Evolutionary conservation across 345 rosid species (phyloP).

Genomic region (Bruguiera sexangula): DNA sequence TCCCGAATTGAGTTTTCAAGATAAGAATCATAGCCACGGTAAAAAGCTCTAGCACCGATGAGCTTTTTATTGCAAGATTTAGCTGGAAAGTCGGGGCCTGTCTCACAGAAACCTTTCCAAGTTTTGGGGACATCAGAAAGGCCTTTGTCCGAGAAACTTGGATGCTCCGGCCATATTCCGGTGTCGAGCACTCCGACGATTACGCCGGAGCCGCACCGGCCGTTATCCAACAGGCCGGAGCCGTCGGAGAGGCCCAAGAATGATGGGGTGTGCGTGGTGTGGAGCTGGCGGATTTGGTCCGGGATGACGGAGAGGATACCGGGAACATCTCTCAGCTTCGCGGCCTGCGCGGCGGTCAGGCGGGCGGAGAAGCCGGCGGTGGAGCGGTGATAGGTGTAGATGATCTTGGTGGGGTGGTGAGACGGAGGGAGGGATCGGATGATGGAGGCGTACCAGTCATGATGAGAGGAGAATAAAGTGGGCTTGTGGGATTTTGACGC

Average conservation of each 20-base stretch:
- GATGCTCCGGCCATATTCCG: slow-evolving; percentile 80
- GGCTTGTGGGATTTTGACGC: slow-evolving; percentile 63
- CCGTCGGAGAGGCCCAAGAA: slow-evolving; percentile 65
- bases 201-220: slow-evolving; percentile 61
- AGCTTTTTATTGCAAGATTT: slow-evolving; percentile 66
- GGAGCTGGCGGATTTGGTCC: slow-evolving; percentile 64
- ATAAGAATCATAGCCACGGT: slow-evolving; percentile 50
- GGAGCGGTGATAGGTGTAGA: slow-evolving; percentile 66
- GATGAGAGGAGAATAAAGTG: slow-evolving; percentile 50
- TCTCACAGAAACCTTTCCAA: slow-evolving; percentile 75
- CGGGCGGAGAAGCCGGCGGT: slow-evolving; percentile 74
- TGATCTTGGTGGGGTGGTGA: slow-evolving; percentile 45
- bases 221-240: slow-evolving; percentile 65
- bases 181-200: slow-evolving; percentile 83
- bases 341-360: slow-evolving; percentile 51
- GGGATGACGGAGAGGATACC: slow-evolving; percentile 63
- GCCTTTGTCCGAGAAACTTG: slow-evolving; percentile 53
- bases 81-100: slow-evolving; percentile 55
- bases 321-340: slow-evolving; percentile 36
- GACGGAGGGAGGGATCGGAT: slow-evolving; percentile 58
- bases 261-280: slow-evolving; percentile 73
- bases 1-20: slow-evolving; percentile 34
- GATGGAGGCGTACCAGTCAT: slow-evolving; percentile 64
- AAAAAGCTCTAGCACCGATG: slow-evolving; percentile 76
- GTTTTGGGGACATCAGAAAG: slow-evolving; percentile 47